Percentiles rank a stretch among this genome's conserved stretches.
These are phyloP conservation scores for Solanum piurae DNA, from an alignment of 257 asterid genomes.

Conservation along the genomic window DNA sequence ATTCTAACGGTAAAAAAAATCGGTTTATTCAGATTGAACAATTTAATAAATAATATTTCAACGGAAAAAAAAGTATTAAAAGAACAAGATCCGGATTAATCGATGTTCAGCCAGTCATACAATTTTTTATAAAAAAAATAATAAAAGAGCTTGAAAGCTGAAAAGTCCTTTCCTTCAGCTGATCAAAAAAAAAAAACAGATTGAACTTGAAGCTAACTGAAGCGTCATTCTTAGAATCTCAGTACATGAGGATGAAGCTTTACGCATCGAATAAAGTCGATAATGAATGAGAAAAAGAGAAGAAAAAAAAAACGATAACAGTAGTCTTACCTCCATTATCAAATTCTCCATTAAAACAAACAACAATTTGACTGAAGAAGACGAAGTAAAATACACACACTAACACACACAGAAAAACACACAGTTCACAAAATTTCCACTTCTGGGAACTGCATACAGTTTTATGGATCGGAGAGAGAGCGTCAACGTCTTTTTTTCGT, in stretches of 20 bases:
- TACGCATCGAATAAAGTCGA: slow-evolving; percentile 16
- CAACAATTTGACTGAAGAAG: not conserved
- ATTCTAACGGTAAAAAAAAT: not conserved
- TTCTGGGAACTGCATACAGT: slow-evolving; percentile 11
- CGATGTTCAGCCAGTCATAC: not conserved
- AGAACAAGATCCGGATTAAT: not conserved
- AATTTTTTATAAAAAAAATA: too few species aligned
- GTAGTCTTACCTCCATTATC: not conserved
- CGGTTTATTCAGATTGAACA: not conserved
- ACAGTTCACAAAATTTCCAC: slow-evolving; percentile 1
- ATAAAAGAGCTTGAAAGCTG: not conserved
- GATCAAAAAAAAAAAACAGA: not conserved
- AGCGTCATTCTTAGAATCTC: not conserved
- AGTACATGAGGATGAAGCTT: slow-evolving; percentile 12
- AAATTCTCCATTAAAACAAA: not conserved
- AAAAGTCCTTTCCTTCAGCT: not conserved
- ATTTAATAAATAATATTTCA: not conserved
- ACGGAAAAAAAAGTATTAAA: not conserved
- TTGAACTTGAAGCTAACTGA: slow-evolving; percentile 20
- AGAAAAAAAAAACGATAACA: not conserved
- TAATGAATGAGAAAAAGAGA: not conserved
- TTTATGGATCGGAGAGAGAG: slow-evolving; percentile 10
- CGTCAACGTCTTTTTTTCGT: slow-evolving; percentile 17
- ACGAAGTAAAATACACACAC: not conserved
- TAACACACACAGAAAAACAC: not conserved